Evolutionary conservation across 805 yeast species (phyloP), one percentile per base, ranked within the genome.

Genomic region (Schwanniomyces yamadae): DNA sequence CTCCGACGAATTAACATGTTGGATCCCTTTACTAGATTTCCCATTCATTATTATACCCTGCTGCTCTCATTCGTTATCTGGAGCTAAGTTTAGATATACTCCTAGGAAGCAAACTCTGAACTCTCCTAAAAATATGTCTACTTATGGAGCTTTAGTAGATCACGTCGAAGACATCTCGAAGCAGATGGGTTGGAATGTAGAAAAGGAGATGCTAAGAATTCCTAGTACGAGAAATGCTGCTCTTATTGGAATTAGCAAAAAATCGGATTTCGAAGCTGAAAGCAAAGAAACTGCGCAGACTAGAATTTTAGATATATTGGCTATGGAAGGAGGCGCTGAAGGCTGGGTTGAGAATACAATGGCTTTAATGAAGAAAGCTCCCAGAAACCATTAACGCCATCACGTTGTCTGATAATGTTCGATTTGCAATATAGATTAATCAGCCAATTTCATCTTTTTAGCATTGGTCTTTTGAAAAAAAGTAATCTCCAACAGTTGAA

Each of bases 221-320:
- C 98, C 98, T 21, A 86, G 96, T 39, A 91, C 98, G 0, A 69
- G 97, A 57, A 91, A 91, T 53, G 88, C 95, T 1, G 97, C 97
- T 0, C 65, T 91, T 11, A 80, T 91, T 32, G 96, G 95, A 0
- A 70, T 75, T 34, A 60, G 68, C 23, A 60, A 52, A 34, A 55
- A 53, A 24, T 45, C 50, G 11, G 38, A 44, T 5, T 49, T 42
- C 33, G 40, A 34, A n/a, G 41, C 43, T 13, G 68, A 65, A 39
- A 39, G 52, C 6, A 29, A 30, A 7, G 73, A 66, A 30, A 57
- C 56, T 3, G 46, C 58, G 8, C 66, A 60, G 48, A 66, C 60
- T 40, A 46, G 67, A 24, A 63, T 83, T 1, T 72, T 75, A 45
- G 86, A 84, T 33, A 69, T 86, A 1, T 52, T 91, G 13, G 73